phyloP scores from a whole-genome alignment of 441 rosid species.

The Gossypium gossypioides region DNA sequence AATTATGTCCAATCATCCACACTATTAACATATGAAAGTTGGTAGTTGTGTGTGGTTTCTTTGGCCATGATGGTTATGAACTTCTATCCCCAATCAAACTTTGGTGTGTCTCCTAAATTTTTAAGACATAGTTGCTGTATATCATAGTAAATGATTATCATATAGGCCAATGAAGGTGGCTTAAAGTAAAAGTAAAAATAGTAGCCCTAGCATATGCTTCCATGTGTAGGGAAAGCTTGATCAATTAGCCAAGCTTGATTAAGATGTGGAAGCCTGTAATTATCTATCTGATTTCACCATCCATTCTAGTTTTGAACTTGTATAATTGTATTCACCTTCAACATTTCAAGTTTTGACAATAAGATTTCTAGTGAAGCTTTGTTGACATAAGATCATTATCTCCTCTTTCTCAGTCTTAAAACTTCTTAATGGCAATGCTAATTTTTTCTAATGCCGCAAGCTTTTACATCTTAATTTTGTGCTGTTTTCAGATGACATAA shows the following conservation, averaged over 20 bases:
- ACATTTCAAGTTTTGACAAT: neutral
- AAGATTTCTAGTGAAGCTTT: neutral
- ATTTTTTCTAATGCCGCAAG: constrained; percentile 1
- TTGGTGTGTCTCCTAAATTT: neutral
- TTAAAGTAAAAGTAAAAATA: neutral
- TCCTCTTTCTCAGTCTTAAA: neutral
- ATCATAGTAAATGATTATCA: neutral
- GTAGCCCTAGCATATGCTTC: neutral
- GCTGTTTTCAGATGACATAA: constrained; percentile 38
- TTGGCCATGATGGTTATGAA: neutral
- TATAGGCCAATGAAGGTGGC: neutral
- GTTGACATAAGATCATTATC: neutral
- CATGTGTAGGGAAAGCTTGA: neutral
- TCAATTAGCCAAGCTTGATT: neutral
- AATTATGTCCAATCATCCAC: neutral
- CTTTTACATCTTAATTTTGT: constrained; percentile 13
- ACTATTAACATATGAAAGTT: neutral
- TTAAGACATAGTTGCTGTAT: neutral
- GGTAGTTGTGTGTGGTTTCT: neutral
- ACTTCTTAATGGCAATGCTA: neutral
- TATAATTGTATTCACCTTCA: neutral
- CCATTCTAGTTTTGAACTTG: neutral
- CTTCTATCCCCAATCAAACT: neutral
- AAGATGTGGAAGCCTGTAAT: neutral
- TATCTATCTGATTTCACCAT: neutral